A percentile compares a stretch with the other conserved stretches of the same genome.
phyloP scores from a whole-genome alignment of 139 green algal genomes.

The Eudorina sp. region DNA sequence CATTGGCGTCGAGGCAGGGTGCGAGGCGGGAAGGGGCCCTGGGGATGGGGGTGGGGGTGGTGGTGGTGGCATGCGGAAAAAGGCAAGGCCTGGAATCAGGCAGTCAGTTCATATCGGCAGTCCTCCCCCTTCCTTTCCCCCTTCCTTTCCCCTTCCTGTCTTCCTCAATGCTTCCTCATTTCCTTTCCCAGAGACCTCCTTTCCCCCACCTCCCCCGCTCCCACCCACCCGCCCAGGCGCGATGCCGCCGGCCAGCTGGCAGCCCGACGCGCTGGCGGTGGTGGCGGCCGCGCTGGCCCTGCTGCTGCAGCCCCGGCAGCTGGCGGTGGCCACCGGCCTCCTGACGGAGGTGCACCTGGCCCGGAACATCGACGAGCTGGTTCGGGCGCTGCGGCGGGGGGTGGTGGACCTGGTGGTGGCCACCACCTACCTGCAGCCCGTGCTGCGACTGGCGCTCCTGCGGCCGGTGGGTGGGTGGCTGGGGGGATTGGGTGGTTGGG shows the following conservation, averaged over 20 bases:
- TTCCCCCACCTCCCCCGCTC: background rate
- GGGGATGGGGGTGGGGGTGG: background rate
- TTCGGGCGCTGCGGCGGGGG: slow-evolving; percentile 21
- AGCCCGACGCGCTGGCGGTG: background rate
- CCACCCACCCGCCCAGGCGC: background rate
- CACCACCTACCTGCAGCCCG: slow-evolving; percentile 31
- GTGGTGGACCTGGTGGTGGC: slow-evolving; percentile 11
- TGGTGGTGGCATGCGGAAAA: background rate
- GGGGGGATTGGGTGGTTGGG: background rate
- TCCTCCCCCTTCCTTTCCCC: too few relatives aligned
- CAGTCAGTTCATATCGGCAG: background rate
- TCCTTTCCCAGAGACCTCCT: too few relatives aligned
- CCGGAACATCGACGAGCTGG: slow-evolving; percentile 34
- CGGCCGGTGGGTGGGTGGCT: background rate
- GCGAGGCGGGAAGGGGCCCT: background rate
- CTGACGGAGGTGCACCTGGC: slow-evolving; percentile 18
- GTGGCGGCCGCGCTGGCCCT: background rate
- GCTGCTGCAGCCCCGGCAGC: slow-evolving; percentile 25
- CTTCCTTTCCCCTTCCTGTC: too few relatives aligned
- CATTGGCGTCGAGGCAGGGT: slow-evolving; percentile 10
- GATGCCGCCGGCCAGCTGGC: background rate
- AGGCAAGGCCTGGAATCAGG: background rate
- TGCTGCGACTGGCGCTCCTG: slow-evolving; percentile 27
- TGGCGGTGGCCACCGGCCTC: background rate
- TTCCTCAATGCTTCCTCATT: too few relatives aligned